Base-by-base conservation (phyloP, 257 asterid genomes). In the Cinchona pubescens region DNA sequence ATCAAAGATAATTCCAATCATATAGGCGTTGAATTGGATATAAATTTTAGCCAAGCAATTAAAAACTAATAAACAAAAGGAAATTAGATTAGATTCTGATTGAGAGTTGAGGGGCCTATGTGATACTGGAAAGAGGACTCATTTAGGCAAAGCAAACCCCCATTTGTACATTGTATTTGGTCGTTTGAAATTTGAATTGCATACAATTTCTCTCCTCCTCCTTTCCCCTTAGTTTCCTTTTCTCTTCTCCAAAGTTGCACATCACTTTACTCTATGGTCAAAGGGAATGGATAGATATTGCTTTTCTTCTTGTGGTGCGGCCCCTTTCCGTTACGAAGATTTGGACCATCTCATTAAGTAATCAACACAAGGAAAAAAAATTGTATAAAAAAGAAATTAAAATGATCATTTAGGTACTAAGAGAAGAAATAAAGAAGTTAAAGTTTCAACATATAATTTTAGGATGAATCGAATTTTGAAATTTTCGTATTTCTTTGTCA, bases 91-190 rank as follows among this genome's bases (percentile, higher is more conserved):
- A 14, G 25, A 69, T 34, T n/a, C n/a, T n/a, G n/a, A n/a, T 64
- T 80, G 63, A 15, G 56, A 5, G 5, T 5, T 37, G 40, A 40
- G 63, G 77, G 83, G 74, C 55, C 55, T 67, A 46, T 32, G 14
- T 34, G 7, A 21, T 38, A 37, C 70, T 37, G 35, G 64, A 51
- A 64, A 25, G 55, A 55, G 3, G 9, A 8, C 12, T n/a, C 69
- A 66, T 73, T 66, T n/a, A 18, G 72, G 3, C 21, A 70, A 62
- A 70, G 63, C 58, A 71, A 70, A n/a, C 35, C 21, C 49, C 3
- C 11, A 32, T 78, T 71, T 72, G 56, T 18, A n/a, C 73, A 71
- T 38, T 63, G 27, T 72, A n/a, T n/a, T n/a, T n/a, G n/a, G n/a
- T 76, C 30, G 43, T 27, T 37, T 56, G 42, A 46, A 38, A 63